These are phyloP conservation scores for Hemisphaericaspora nanyangensis DNA, from an alignment of 805 yeast genomes.

Conservation along the genomic window DNA sequence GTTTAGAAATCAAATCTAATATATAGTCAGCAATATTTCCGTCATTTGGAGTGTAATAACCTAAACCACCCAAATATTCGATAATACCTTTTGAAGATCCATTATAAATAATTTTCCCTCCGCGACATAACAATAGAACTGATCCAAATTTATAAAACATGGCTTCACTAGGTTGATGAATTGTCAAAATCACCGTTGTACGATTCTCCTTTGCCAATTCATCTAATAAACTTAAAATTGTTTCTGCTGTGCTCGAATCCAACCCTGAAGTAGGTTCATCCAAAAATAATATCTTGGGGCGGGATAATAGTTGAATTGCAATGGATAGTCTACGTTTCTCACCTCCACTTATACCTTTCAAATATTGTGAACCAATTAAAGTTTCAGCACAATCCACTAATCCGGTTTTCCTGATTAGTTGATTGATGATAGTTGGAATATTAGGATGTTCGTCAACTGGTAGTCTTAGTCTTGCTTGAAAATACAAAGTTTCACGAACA, in stretches of 20 bases:
- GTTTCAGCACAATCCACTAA: slow-evolving; percentile 74
- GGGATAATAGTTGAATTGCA: slow-evolving; percentile 70
- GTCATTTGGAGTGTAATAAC: slow-evolving; percentile 39
- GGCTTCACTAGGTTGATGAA: slow-evolving; percentile 79
- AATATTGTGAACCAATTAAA: slow-evolving; percentile 37
- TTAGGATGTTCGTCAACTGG: slow-evolving; percentile 33
- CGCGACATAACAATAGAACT: slow-evolving; percentile 67
- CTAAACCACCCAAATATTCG: slow-evolving; percentile 44
- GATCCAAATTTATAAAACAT: slow-evolving; percentile 64
- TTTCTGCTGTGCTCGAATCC: slow-evolving; percentile 73
- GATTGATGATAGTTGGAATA: slow-evolving; percentile 50
- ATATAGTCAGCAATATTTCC: slow-evolving; percentile 78
- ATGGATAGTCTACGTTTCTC: slow-evolving; percentile 82
- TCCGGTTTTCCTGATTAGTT: slow-evolving; percentile 64
- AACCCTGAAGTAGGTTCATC: slow-evolving; percentile 92
- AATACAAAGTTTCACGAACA: slow-evolving; percentile 70
- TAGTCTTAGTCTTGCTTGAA: slow-evolving; percentile 66
- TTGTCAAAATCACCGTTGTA: slow-evolving; percentile 67
- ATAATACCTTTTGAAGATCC: slow-evolving; percentile 49
- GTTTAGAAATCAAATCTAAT: slow-evolving; percentile 61
- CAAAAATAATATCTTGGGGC: slow-evolving; percentile 65
- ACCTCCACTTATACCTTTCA: slow-evolving; percentile 42
- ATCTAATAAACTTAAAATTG: slow-evolving; percentile 59
- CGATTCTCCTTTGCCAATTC: slow-evolving; percentile 53
- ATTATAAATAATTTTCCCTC: slow-evolving; percentile 67